phyloP scores from a whole-genome alignment of 1,284 basidiomycete genomes.

The Ganoderma boninense region DNA sequence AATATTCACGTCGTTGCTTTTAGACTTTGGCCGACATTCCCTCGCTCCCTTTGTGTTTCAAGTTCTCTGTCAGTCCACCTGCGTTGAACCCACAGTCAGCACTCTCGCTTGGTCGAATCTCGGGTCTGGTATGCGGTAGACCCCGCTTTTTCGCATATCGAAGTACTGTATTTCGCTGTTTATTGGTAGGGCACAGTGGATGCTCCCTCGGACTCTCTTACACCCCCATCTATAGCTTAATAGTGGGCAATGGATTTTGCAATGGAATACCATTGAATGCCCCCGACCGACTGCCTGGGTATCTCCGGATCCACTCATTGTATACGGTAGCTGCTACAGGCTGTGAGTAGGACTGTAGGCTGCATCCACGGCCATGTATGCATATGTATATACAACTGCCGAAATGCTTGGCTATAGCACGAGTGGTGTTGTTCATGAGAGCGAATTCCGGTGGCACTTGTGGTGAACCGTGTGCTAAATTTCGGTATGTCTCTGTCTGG shows the following conservation, averaged over 20 bases:
- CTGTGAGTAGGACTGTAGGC: not conserved
- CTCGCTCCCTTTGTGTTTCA: not conserved
- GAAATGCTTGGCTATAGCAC: not conserved
- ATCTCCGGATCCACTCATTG: constrained; percentile 1
- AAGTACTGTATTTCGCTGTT: not conserved
- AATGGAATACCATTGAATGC: not conserved
- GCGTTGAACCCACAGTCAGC: not conserved
- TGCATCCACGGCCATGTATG: not conserved
- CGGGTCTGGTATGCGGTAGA: not conserved
- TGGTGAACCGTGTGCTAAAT: not conserved
- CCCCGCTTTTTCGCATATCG: not conserved
- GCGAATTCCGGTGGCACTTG: not conserved
- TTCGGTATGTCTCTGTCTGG: no score
- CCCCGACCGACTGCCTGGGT: not conserved
- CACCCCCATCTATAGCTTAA: not conserved
- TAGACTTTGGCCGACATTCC: not conserved
- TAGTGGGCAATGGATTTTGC: not conserved
- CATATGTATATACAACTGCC: not conserved
- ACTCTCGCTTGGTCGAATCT: not conserved
- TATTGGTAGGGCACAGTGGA: not conserved
- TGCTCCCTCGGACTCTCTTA: not conserved
- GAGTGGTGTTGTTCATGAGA: not conserved
- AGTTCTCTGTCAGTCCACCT: not conserved
- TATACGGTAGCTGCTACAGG: not conserved
- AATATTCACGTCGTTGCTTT: constrained; percentile 8